Evolutionary conservation across 306 rosid species (phyloP).

Genomic region (Glycine tomentella): DNA sequence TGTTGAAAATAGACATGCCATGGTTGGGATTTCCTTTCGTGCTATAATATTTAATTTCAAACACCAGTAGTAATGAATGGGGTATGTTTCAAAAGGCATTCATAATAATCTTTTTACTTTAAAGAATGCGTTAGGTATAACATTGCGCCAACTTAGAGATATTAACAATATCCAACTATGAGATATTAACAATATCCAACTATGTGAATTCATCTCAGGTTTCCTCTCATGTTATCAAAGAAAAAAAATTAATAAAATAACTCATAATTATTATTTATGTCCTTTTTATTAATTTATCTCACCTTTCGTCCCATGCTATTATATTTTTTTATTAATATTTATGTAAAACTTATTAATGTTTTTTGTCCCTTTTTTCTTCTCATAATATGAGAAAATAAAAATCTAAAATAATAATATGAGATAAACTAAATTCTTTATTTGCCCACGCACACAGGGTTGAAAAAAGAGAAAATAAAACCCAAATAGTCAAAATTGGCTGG

Average conservation of each 20-base stretch:
- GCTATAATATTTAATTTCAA: background rate
- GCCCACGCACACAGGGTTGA: background rate
- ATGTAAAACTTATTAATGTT: no score
- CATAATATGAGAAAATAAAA: background rate
- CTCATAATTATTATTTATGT: no score
- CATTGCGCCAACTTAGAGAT: slow-evolving; percentile 2
- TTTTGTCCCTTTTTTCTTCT: background rate
- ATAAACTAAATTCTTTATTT: background rate
- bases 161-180: background rate
- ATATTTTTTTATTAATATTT: no score
- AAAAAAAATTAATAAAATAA: background rate
- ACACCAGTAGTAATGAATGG: background rate
- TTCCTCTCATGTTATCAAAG: background rate
- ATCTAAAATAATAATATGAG: background rate
- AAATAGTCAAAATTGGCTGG: slow-evolving; percentile 3
- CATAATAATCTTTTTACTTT: slow-evolving; percentile 9
- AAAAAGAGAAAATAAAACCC: background rate
- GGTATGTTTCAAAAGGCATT: slow-evolving; percentile 6
- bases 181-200: background rate
- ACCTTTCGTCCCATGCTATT: no score
- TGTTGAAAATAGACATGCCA: slow-evolving; percentile 3
- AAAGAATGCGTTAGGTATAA: slow-evolving; percentile 27
- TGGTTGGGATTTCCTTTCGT: background rate
- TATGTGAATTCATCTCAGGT: background rate
- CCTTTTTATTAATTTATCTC: background rate